Percentiles rank a stretch among this genome's conserved stretches.
Conservation (phyloP, 2,329 filamentous ascomycete genomes). For the Decorospora gaudefroyi region DNA sequence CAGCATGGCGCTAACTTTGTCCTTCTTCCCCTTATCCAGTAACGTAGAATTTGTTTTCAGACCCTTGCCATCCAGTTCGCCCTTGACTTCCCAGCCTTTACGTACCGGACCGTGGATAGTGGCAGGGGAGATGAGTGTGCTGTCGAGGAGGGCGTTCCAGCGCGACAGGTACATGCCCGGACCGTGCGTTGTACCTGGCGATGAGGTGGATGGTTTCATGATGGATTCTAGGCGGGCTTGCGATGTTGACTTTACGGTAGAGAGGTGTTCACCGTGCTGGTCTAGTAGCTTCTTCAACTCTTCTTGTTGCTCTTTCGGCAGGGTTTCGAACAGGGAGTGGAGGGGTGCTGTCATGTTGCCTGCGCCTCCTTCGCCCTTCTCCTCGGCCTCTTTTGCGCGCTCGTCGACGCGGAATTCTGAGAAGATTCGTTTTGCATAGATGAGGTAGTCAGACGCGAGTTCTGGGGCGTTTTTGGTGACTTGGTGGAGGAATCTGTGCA, state of each 20-base stretch:
- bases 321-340: slow-evolving; percentile 50
- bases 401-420: slow-evolving; percentile 58
- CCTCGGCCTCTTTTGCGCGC: slow-evolving; percentile 20
- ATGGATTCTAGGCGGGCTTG: slow-evolving; percentile 61
- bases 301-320: slow-evolving; percentile 55
- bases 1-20: slow-evolving; percentile 20
- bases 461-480: slow-evolving; percentile 70
- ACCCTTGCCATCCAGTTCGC: slow-evolving; percentile 43
- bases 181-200: slow-evolving; percentile 56
- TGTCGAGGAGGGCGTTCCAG: slow-evolving; percentile 73
- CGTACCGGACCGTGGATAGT: slow-evolving; percentile 59
- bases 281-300: slow-evolving; percentile 60
- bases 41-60: slow-evolving; percentile 31
- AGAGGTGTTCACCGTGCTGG: slow-evolving; percentile 64
- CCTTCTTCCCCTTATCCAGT: slow-evolving; percentile 17
- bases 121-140: slow-evolving; percentile 69
- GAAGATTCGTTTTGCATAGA: slow-evolving; percentile 64
- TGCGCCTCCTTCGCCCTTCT: slow-evolving; percentile 37
- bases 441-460: slow-evolving; percentile 63
- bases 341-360: slow-evolving; percentile 53
- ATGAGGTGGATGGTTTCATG: slow-evolving; percentile 43
- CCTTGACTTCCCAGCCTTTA: slow-evolving; percentile 47
- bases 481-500: slow-evolving; percentile 73
- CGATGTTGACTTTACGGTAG: slow-evolving; percentile 14
- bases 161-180: slow-evolving; percentile 73